Evolutionary conservation across 208 protist genomes (phyloP).

Genomic region (Crithidia bombi): DNA sequence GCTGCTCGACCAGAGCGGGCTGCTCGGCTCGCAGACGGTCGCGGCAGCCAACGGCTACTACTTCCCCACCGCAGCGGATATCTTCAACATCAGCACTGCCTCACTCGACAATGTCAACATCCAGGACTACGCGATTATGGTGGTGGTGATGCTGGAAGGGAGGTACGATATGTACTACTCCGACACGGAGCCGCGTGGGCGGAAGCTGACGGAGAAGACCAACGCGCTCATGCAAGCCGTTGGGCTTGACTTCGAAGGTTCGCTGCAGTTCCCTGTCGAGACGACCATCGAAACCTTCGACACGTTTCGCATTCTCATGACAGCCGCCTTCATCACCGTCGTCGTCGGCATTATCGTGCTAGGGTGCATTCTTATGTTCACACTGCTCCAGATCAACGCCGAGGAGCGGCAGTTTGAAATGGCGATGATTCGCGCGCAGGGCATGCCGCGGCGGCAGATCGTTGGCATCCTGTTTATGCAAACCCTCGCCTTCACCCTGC

Average conservation of each 20-base stretch:
- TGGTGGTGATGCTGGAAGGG: slow-evolving; percentile 70
- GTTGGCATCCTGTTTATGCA: slow-evolving; percentile 80
- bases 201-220: slow-evolving; percentile 57
- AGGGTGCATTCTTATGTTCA: slow-evolving; percentile 90
- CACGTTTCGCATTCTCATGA: slow-evolving; percentile 79
- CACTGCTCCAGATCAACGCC: slow-evolving; percentile 91
- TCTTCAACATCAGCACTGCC: slow-evolving; percentile 32
- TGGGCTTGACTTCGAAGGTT: slow-evolving; percentile 52
- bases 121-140: slow-evolving; percentile 64
- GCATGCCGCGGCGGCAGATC: slow-evolving; percentile 83
- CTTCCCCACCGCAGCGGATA: slow-evolving; percentile 35
- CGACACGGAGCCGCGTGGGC: slow-evolving; percentile 27
- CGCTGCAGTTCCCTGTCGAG: slow-evolving; percentile 67
- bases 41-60: slow-evolving; percentile 12
- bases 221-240: slow-evolving; percentile 63
- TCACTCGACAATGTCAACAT: slow-evolving; percentile 41
- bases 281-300: slow-evolving; percentile 58
- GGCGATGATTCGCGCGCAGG: slow-evolving; percentile 95
- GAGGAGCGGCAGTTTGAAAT: slow-evolving; percentile 97
- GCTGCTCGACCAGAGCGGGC: slow-evolving; percentile 43
- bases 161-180: slow-evolving; percentile 81
- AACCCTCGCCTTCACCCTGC: slow-evolving; percentile 90
- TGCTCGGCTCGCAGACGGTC: slow-evolving; percentile 33
- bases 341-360: slow-evolving; percentile 89
- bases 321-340: slow-evolving; percentile 86